Percentiles rank a stretch among this genome's conserved stretches.
These are phyloP conservation scores for Apiospora phragmitis DNA, from an alignment of 2,329 filamentous ascomycete genomes.

Conservation along the genomic window DNA sequence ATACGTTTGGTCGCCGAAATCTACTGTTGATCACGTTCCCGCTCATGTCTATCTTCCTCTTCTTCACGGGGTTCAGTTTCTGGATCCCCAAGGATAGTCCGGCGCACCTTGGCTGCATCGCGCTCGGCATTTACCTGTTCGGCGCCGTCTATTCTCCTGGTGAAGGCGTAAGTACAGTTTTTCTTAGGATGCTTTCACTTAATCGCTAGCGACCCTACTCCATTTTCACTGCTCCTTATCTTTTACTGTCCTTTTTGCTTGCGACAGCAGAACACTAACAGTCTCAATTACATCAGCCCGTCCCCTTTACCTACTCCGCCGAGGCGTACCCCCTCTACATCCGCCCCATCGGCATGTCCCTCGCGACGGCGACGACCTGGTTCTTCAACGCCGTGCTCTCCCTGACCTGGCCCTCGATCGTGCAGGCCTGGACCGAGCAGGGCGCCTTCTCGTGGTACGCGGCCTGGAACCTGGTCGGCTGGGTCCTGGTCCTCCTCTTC, in stretches of 20 bases:
- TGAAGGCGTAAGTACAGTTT: constrained; percentile 48
- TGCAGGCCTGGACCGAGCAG: constrained; percentile 43
- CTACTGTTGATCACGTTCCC: constrained; percentile 65
- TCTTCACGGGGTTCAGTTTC: constrained; percentile 49
- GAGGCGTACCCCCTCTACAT: constrained; percentile 67
- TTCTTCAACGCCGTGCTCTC: constrained; percentile 41
- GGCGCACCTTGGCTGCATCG: constrained; percentile 46
- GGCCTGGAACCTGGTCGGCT: constrained; percentile 48
- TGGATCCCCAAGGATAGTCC: constrained; percentile 38
- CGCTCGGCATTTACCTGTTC: constrained; percentile 51
- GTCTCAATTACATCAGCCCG: constrained; percentile 33
- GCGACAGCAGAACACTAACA: not conserved
- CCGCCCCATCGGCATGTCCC: constrained; percentile 61
- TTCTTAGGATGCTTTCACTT: too few species aligned
- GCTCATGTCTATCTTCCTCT: constrained; percentile 56
- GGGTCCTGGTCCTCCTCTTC: constrained; percentile 42
- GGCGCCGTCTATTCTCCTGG: constrained; percentile 57
- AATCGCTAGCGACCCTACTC: not conserved
- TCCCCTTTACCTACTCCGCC: constrained; percentile 67
- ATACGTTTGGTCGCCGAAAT: constrained; percentile 66
- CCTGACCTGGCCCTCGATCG: constrained; percentile 48
- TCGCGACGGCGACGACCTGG: constrained; percentile 55
- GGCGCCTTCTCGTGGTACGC: constrained; percentile 53
- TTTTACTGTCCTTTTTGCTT: too few species aligned
- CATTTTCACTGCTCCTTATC: too few species aligned